phyloP scores from a whole-genome alignment of 2,329 filamentous ascomycete species.

The Verticillium nubilum region DNA sequence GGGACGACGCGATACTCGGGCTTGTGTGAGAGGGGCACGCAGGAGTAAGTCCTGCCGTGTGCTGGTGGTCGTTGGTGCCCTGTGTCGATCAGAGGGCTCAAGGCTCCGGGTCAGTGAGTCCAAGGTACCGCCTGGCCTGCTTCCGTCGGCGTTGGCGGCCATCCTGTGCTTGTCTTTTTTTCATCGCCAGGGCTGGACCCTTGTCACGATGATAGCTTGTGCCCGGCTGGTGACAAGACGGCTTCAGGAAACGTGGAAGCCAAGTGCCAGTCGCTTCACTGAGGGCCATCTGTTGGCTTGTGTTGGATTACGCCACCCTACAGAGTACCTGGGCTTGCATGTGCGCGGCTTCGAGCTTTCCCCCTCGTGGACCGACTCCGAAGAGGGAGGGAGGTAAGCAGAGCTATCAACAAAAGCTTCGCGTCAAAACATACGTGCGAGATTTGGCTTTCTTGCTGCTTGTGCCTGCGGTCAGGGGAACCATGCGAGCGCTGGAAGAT shows the following conservation, averaged over 20 bases:
- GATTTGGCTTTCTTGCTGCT: neutral
- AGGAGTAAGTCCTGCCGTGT: neutral
- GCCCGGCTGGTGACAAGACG: neutral
- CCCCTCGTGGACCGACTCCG: neutral
- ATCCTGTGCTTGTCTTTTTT: neutral
- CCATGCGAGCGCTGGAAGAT: neutral
- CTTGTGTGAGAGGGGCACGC: neutral
- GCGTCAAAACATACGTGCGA: neutral
- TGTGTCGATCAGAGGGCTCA: neutral
- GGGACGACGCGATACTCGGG: neutral
- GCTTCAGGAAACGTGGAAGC: neutral
- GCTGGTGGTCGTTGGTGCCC: neutral
- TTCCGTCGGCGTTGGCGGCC: neutral
- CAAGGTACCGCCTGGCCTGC: neutral
- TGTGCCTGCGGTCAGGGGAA: neutral
- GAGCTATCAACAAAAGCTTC: neutral
- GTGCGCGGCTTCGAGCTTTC: neutral
- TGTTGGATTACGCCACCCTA: neutral
- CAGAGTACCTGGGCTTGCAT: neutral
- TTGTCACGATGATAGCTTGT: neutral
- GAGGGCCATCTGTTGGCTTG: neutral
- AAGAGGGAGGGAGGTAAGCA: neutral
- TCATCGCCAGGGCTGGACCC: neutral
- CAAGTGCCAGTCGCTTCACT: neutral
- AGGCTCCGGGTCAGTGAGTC: neutral